Evolutionary conservation across 2,329 filamentous ascomycete species (phyloP), one percentile per base, ranked within the genome.

Genomic region (Drechslera avenae): DNA sequence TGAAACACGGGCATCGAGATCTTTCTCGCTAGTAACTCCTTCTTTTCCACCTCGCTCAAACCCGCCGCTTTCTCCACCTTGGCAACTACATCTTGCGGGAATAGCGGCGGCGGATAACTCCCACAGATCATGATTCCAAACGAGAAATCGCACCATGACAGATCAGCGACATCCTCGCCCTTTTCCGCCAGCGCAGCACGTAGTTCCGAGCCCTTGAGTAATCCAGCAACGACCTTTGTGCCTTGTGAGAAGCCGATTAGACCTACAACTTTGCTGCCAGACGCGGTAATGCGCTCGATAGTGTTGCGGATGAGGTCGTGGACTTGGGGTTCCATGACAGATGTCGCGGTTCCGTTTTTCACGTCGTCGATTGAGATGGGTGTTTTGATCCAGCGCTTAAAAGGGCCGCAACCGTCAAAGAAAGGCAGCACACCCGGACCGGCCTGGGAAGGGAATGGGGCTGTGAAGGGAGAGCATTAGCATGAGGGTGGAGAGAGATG

Each of bases 381-480:
- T 5, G 59, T 54, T 1, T 61, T 64, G 1, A 70, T 36, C 71
- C 71, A 73, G 52, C 67, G 67, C 10, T 62, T 55, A 57, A 62
- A 73, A 5, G 71, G 71, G 7, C 68, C 71, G 61, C 67, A 71
- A 58, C 66, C 71, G 42, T 72, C 70, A 57, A 73, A 73, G 57
- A 73, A 71, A 31, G 71, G 71, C 34, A 73, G 68, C 42, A 73
- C 49, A 1, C 71, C 71, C 3, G 71, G 71, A 39, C 71, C 71
- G 0, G 71, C 61, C 44, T 64, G 52, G n/a, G 63, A 66, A 37
- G 64, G 57, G 53, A 69, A 71, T 14, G 71, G 69, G 1, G 62
- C 71, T 69, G 39, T 7, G 34, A 8, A 23, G 26, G n/a, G 30
- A 9, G 6, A 12, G 6, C 13, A 39, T 56, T 44, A 56, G 51